phyloP scores from a whole-genome alignment of 2,329 filamentous ascomycete species.

The Fusarium albidum region DNA sequence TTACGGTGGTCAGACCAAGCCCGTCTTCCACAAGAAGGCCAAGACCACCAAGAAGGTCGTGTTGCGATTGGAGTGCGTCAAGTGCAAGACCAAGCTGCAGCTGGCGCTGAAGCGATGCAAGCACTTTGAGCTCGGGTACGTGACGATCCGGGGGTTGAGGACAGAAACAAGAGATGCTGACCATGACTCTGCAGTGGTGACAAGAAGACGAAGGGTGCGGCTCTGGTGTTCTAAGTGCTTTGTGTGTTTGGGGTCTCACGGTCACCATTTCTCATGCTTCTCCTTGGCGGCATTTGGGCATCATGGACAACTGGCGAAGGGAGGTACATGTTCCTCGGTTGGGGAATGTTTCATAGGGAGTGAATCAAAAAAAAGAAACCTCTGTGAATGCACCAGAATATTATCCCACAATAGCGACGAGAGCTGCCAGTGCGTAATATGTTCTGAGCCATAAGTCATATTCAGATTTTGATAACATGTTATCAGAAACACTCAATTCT shows the following conservation, averaged over 20 bases:
- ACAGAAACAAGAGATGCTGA: constrained; percentile 49
- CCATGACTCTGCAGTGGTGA: constrained; percentile 79
- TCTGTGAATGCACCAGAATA: constrained; percentile 39
- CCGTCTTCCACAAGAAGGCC: constrained; percentile 99
- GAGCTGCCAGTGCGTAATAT: too few relatives aligned
- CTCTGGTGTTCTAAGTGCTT: constrained; percentile 95
- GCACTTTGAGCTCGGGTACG: constrained; percentile 99
- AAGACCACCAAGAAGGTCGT: constrained; percentile 99
- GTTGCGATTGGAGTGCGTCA: constrained; percentile 95
- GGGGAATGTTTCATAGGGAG: constrained; percentile 55
- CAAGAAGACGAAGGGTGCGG: constrained; percentile 99
- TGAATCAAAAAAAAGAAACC: constrained; percentile 50
- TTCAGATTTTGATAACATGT: constrained; percentile 10
- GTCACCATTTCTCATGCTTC: constrained; percentile 53
- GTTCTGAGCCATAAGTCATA: too few relatives aligned
- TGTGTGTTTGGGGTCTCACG: constrained; percentile 49
- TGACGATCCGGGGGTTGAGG: constrained; percentile 37
- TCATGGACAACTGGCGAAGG: constrained; percentile 60
- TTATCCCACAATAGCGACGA: constrained; percentile 12
- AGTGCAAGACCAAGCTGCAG: constrained; percentile 98
- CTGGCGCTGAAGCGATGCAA: constrained; percentile 99
- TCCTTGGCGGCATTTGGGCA: constrained; percentile 55
- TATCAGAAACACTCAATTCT: too few relatives aligned
- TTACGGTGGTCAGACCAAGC: constrained; percentile 99
- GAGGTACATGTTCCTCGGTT: constrained; percentile 55